Conservation (phyloP, 805 yeast genomes). For the Cyberlindnera mrakii region DNA sequence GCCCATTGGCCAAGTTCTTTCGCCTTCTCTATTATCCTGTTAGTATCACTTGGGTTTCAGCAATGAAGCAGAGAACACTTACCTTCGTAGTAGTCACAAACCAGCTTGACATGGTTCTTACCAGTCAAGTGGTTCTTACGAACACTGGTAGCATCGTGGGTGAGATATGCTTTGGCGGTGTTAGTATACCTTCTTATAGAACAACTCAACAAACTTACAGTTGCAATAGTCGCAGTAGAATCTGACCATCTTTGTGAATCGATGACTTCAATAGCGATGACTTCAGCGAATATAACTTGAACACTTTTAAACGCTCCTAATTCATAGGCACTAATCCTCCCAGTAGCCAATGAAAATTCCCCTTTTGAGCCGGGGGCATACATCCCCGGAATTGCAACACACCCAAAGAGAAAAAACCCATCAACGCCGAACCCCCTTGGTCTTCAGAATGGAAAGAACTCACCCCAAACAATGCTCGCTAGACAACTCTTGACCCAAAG, state of each 20-base stretch:
- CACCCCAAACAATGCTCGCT: conserved; percentile 17
- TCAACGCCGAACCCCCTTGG: not conserved
- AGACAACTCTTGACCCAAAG: conserved; percentile 21
- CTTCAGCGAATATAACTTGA: no score
- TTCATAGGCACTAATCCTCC: no score
- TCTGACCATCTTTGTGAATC: conserved; percentile 40
- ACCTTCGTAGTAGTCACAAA: conserved; percentile 67
- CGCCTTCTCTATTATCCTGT: conserved; percentile 19
- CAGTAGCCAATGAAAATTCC: conserved; percentile 8
- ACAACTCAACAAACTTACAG: conserved; percentile 25
- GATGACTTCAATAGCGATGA: no score
- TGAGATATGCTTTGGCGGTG: conserved; percentile 46
- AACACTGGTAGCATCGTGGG: conserved; percentile 87
- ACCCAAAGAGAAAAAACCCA: not conserved
- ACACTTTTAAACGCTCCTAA: no score
- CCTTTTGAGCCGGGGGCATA: not conserved
- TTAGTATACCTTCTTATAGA: not conserved
- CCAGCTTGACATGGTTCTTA: conserved; percentile 63
- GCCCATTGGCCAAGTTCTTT: conserved; percentile 29
- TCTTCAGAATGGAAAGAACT: not conserved
- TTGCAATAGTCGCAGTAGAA: conserved; percentile 84
- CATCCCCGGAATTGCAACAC: not conserved
- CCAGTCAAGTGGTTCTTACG: conserved; percentile 76
- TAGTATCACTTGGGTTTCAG: not conserved
- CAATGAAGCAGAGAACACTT: conserved; percentile 16